Evolutionary conservation across 495 filamentous ascomycete genomes (phyloP).

Genomic region (Neurospora sp.): DNA sequence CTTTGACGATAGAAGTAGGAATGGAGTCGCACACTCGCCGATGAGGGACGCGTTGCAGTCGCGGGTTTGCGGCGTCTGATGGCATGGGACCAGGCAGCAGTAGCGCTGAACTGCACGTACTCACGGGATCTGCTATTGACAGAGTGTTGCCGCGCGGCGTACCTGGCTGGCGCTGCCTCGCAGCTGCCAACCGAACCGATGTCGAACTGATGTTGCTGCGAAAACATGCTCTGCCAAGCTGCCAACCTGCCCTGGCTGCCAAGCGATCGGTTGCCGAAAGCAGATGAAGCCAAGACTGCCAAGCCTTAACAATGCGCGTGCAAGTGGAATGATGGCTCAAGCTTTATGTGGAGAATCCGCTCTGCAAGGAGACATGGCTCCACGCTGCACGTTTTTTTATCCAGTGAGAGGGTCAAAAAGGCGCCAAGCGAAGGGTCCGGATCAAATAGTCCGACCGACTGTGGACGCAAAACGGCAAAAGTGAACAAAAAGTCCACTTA

Average conservation of each 20-base stretch:
- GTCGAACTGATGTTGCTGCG: no score
- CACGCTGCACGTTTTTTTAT: background rate
- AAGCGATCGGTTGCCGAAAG: no score
- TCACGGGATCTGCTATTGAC: background rate
- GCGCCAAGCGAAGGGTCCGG: background rate
- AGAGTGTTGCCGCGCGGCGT: no score
- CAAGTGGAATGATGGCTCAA: background rate
- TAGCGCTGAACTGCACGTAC: background rate
- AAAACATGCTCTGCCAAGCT: no score
- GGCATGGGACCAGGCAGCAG: background rate
- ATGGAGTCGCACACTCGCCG: background rate
- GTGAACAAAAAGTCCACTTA: background rate
- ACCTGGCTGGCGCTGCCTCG: no score
- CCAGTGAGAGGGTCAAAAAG: background rate
- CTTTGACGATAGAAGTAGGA: background rate
- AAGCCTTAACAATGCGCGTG: background rate
- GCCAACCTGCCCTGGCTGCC: no score
- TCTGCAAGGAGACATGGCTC: background rate
- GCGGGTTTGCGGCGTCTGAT: background rate
- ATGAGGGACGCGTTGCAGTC: conserved; percentile 1
- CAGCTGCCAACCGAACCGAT: no score
- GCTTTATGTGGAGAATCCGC: background rate
- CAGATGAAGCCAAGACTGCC: background rate
- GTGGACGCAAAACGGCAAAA: no score
- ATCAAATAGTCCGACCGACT: background rate